Conservation (phyloP, 345 rosid genomes). For the Gossypium ekmanianum region DNA sequence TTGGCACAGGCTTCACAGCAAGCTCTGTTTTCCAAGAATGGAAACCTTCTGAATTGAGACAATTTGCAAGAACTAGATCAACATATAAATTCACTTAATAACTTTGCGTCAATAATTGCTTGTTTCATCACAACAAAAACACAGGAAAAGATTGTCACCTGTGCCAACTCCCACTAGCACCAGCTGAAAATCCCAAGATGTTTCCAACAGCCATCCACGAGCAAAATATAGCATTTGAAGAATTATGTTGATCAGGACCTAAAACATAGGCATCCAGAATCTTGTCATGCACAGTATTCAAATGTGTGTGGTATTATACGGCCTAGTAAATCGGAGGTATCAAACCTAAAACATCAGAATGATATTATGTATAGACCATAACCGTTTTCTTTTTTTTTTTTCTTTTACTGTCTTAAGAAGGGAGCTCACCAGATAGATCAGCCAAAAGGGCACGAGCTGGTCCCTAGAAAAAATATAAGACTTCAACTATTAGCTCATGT, state of each 20-base stretch:
- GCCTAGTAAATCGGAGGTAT: not conserved
- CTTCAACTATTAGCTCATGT: slow-evolving; percentile 15
- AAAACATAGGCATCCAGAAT: slow-evolving; percentile 18
- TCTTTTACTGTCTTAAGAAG: not conserved
- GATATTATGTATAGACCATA: not conserved
- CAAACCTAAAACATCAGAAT: slow-evolving; percentile 2
- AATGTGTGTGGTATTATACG: not conserved
- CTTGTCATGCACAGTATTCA: slow-evolving; percentile 15
- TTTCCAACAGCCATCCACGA: slow-evolving; percentile 99
- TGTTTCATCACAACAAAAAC: slow-evolving; percentile 13
- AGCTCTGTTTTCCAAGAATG: slow-evolving; percentile 81
- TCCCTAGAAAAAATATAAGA: slow-evolving; percentile 45
- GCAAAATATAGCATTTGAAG: slow-evolving; percentile 92
- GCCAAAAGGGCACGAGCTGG: slow-evolving; percentile 99
- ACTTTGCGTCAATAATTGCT: not conserved
- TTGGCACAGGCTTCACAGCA: slow-evolving; percentile 97
- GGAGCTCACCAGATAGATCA: slow-evolving; percentile 67
- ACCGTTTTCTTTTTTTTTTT: not conserved
- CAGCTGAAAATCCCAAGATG: slow-evolving; percentile 94
- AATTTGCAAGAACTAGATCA: slow-evolving; percentile 15
- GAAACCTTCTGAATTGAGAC: slow-evolving; percentile 81
- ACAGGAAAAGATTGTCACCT: slow-evolving; percentile 47
- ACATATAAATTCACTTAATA: not conserved
- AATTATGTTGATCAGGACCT: slow-evolving; percentile 95
- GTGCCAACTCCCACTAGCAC: slow-evolving; percentile 91